Base-by-base conservation (phyloP, 192 early-diverging fungal genomes). In the Coemansia aciculifera region DNA sequence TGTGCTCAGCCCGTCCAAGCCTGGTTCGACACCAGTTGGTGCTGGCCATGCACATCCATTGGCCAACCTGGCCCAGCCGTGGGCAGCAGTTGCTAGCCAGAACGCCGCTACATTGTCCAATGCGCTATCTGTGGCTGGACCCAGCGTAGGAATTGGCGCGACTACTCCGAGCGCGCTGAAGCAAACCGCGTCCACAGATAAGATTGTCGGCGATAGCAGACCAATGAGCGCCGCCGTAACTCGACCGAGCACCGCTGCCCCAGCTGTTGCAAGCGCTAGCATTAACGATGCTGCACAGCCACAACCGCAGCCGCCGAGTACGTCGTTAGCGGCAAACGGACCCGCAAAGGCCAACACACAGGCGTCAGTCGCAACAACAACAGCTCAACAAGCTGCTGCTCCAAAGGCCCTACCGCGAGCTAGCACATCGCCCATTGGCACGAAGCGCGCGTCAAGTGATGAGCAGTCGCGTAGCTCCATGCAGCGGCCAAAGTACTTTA, bases 31-130 rank as follows among this genome's bases (percentile, higher is more conserved):
- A 6, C 68, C 79, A 10, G 54, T 15, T 56, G 71, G 69, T 19
- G 36, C 66, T 11, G 68, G 66, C 3, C 75, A 69, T 24, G 46
- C 64, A 11, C 52, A 62, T 36, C 40, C 64, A 17, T 72, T 70
- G 12, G 46, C 78, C 5, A 38, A 66, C 49, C 69, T 83, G 17
- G 70, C 70, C 21, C 80, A 83, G 75, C 80, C 80, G 38, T 83
- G 80, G 80, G 80, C 80, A 19, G 75, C 80, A 15, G 63, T 78
- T 36, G 80, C 80, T 21, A 72, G 80, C 44, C 80, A 83, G 46
- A 67, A 71, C 39, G 32, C 66, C 1, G 59, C 36, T 12, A 23
- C 29, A 0, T 1, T 38, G 0, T 42, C 70, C n/a, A 32, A 17
- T 15, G 29, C 39, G 12, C 9, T 40, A 9, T 15, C 39, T 40